Conservation (phyloP, 352 stramenopile species). For the Phytophthora tentaculata region DNA sequence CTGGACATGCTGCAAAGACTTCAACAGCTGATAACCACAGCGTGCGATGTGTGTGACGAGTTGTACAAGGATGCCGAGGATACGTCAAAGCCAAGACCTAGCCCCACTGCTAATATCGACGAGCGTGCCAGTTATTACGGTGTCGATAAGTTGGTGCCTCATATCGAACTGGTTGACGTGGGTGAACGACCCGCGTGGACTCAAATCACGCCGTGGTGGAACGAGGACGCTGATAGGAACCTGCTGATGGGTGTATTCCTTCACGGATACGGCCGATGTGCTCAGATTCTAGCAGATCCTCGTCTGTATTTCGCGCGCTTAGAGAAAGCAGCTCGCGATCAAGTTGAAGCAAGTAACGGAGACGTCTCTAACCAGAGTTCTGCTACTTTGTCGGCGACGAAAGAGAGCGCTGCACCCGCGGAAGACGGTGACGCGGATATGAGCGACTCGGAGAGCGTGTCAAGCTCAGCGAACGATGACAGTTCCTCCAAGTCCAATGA, state of each 20-base stretch:
- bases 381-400: conserved; percentile 6
- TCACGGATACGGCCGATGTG: conserved; percentile 85
- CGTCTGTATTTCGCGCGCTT: conserved; percentile 75
- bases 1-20: conserved; percentile 88
- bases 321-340: conserved; percentile 54
- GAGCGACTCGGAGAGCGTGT: conserved; percentile 59
- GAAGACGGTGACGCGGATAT: conserved; percentile 38
- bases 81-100: conserved; percentile 23
- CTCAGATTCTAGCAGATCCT: conserved; percentile 80
- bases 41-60: conserved; percentile 68
- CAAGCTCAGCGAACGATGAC: conserved; percentile 46
- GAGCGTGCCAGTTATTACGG: conserved; percentile 76
- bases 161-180: conserved; percentile 70
- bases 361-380: not conserved
- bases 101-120: conserved; percentile 67
- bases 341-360: conserved; percentile 28
- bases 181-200: conserved; percentile 82
- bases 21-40: conserved; percentile 58
- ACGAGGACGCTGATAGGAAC: conserved; percentile 78
- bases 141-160: conserved; percentile 64
- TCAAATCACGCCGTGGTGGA: conserved; percentile 88
- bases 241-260: conserved; percentile 86
- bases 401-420: conserved; percentile 8
- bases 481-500: conserved; percentile 36
- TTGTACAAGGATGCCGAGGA: conserved; percentile 43